phyloP scores from a whole-genome alignment of 2,329 filamentous ascomycete genomes.

The Fusarium tanahbumbuense region DNA sequence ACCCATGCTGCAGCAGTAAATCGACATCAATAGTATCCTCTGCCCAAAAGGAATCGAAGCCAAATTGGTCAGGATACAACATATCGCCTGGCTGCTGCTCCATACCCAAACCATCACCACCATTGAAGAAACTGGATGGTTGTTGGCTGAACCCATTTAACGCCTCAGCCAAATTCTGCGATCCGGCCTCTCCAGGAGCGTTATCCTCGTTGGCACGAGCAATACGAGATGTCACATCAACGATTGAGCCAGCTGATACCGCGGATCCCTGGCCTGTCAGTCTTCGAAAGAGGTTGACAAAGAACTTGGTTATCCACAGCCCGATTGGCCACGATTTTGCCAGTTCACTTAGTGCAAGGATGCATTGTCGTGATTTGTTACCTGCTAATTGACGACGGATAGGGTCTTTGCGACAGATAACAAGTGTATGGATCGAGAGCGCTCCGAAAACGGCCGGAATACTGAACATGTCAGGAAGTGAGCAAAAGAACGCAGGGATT shows the following conservation, averaged over 20 bases:
- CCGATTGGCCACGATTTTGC: slow-evolving; percentile 38
- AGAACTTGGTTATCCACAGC: slow-evolving; percentile 35
- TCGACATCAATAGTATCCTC: slow-evolving; percentile 28
- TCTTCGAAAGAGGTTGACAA: slow-evolving; percentile 32
- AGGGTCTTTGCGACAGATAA: slow-evolving; percentile 29
- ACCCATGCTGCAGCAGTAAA: slow-evolving; percentile 23
- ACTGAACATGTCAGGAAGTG: neutral
- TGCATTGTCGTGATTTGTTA: slow-evolving; percentile 42
- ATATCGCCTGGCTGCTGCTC: slow-evolving; percentile 15
- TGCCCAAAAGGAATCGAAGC: slow-evolving; percentile 17
- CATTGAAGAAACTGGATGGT: neutral
- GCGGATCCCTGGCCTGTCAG: slow-evolving; percentile 29
- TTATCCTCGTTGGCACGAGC: neutral
- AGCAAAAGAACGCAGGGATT: fast-evolving
- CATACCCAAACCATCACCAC: too few relatives aligned
- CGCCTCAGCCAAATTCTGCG: neutral
- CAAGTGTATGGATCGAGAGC: slow-evolving; percentile 37
- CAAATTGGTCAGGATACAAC: slow-evolving; percentile 1
- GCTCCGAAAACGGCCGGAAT: slow-evolving; percentile 31
- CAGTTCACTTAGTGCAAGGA: slow-evolving; percentile 32
- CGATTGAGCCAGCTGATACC: slow-evolving; percentile 10
- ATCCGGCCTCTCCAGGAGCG: fast-evolving
- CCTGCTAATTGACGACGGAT: slow-evolving; percentile 35
- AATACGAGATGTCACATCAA: slow-evolving; percentile 23
- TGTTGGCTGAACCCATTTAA: neutral